phyloP scores from a whole-genome alignment of 345 rosid species.

The Geranium brycei region DNA sequence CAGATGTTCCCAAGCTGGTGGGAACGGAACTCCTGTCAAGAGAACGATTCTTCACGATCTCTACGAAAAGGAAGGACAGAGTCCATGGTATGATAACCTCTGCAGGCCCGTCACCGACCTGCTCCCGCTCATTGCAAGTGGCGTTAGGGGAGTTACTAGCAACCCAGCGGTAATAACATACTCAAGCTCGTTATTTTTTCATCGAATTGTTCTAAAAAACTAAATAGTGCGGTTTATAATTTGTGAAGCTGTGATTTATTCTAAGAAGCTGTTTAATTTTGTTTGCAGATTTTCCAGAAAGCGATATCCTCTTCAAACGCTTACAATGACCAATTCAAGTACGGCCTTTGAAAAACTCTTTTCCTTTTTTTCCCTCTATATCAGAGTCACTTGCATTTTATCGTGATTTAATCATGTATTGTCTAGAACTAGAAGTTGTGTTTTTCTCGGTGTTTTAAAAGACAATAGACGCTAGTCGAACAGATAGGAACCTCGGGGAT shows the following conservation, averaged over 20 bases:
- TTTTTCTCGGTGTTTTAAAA: too few relatives aligned
- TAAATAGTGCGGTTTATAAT: not conserved
- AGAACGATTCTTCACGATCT: slow-evolving; percentile 83
- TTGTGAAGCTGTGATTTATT: slow-evolving; percentile 1
- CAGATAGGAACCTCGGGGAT: too few relatives aligned
- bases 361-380: too few relatives aligned
- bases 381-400: too few relatives aligned
- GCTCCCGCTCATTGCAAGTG: slow-evolving; percentile 68
- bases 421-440: too few relatives aligned
- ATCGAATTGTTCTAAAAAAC: not conserved
- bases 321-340: slow-evolving; percentile 95
- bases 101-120: slow-evolving; percentile 93
- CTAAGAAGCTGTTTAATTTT: slow-evolving; percentile 5
- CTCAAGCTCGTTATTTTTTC: not conserved
- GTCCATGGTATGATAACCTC: slow-evolving; percentile 99
- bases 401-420: too few relatives aligned
- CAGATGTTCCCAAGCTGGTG: slow-evolving; percentile 49
- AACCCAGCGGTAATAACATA: slow-evolving; percentile 71
- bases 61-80: slow-evolving; percentile 82
- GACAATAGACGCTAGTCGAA: too few relatives aligned
- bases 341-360: slow-evolving; percentile 1
- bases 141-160: slow-evolving; percentile 99
- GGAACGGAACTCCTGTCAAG: slow-evolving; percentile 43
- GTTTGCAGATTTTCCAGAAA: slow-evolving; percentile 89
- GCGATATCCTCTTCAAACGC: slow-evolving; percentile 95